phyloP scores from a whole-genome alignment of 2,329 filamentous ascomycete genomes.

The Lojkania enalia region DNA sequence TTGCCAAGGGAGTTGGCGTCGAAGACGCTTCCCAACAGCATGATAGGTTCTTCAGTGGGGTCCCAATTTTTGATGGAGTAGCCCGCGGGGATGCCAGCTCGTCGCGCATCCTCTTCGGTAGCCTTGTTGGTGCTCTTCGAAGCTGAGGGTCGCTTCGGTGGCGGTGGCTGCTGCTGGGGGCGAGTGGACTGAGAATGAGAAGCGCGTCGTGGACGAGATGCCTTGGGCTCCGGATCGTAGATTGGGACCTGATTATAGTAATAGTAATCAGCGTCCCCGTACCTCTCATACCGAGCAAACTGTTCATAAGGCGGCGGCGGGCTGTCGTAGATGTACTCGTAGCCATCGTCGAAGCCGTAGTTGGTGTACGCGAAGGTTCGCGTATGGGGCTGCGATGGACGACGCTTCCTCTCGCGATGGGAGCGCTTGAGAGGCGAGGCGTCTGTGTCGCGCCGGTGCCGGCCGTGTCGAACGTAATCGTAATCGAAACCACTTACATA shows the following conservation, averaged over 20 bases:
- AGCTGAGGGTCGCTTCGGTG: constrained; percentile 40
- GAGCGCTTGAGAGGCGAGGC: constrained; percentile 45
- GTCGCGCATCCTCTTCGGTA: constrained; percentile 66
- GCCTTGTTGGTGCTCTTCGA: constrained; percentile 51
- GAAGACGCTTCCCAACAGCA: constrained; percentile 92
- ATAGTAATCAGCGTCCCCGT: constrained; percentile 59
- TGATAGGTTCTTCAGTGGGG: constrained; percentile 87
- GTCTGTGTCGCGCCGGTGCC: constrained; percentile 44
- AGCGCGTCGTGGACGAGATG: constrained; percentile 56
- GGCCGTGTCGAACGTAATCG: constrained; percentile 48
- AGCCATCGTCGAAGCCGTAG: constrained; percentile 59
- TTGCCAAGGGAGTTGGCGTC: constrained; percentile 97
- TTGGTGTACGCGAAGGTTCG: constrained; percentile 59
- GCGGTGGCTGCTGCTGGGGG: constrained; percentile 47
- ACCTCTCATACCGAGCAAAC: constrained; percentile 57
- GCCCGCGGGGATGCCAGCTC: constrained; percentile 75
- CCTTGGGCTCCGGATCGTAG: constrained; percentile 48
- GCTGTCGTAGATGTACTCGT: constrained; percentile 51
- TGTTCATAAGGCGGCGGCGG: constrained; percentile 54
- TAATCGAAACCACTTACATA: constrained; percentile 66
- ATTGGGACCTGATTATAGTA: constrained; percentile 55
- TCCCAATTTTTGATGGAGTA: constrained; percentile 99
- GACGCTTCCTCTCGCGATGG: constrained; percentile 51
- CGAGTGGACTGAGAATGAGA: constrained; percentile 56
- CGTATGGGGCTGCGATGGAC: constrained; percentile 52